phyloP scores from a whole-genome alignment of 257 asterid genomes.

The Capsicum rhomboideum region DNA sequence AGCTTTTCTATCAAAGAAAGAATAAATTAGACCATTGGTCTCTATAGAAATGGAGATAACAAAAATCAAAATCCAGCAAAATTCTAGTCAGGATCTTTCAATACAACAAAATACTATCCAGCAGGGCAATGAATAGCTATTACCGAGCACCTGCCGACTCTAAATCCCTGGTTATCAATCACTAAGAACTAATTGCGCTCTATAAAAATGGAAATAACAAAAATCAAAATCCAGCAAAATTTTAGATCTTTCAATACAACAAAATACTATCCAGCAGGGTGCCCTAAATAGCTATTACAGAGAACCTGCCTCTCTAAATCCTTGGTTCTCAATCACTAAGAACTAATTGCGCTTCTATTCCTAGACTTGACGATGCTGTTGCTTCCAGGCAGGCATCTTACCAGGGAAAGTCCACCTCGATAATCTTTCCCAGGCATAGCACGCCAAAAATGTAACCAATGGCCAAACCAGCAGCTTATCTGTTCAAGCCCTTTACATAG shows the following conservation, averaged over 20 bases:
- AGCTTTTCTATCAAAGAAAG: background rate
- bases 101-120: too few species aligned
- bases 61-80: background rate
- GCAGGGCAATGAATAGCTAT: too few species aligned
- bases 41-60: background rate
- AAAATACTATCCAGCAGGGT: background rate
- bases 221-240: background rate
- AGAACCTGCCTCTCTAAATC: background rate
- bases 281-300: background rate
- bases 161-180: background rate
- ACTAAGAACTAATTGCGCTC: too few species aligned
- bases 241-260: background rate
- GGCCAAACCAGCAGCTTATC: slow-evolving; percentile 81
- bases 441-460: slow-evolving; percentile 34
- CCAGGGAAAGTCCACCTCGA: slow-evolving; percentile 89
- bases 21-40: background rate
- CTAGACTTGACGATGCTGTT: slow-evolving; percentile 41
- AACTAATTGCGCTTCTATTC: slow-evolving; percentile 31
- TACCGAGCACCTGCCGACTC: background rate
- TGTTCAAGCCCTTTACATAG: slow-evolving; percentile 55
- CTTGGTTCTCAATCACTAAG: background rate
- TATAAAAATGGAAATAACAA: background rate
- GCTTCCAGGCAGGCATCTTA: slow-evolving; percentile 87
- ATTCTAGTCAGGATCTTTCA: too few species aligned
- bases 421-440: slow-evolving; percentile 66